phyloP scores from a whole-genome alignment of 257 asterid genomes.

The Petunia axillaris region DNA sequence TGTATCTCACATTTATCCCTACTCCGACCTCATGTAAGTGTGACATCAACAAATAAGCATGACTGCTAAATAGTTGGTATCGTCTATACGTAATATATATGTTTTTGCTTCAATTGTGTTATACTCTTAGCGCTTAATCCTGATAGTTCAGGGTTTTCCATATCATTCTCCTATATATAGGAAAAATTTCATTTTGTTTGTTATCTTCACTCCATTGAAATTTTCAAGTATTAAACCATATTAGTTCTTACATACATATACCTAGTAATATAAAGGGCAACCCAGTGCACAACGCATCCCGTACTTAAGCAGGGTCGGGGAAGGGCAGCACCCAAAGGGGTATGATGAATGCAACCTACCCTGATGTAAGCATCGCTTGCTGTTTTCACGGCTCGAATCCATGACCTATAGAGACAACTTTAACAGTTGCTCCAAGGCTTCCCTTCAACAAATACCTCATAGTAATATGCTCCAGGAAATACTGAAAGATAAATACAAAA shows the following conservation, averaged over 20 bases:
- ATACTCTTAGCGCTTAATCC: not conserved
- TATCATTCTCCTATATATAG: too few relatives aligned
- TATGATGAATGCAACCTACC: too few relatives aligned
- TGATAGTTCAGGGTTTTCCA: not conserved
- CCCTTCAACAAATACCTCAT: too few relatives aligned
- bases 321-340: too few relatives aligned
- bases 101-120: not conserved
- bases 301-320: too few relatives aligned
- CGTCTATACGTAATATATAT: not conserved
- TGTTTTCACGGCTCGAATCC: too few relatives aligned
- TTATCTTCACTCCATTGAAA: not conserved
- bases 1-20: not conserved
- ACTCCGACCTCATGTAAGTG: not conserved
- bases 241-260: not conserved
- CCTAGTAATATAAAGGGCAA: not conserved
- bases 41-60: not conserved
- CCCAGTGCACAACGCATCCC: too few relatives aligned
- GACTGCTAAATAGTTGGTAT: constrained; percentile 9
- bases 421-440: too few relatives aligned
- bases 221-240: not conserved
- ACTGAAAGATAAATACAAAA: too few relatives aligned
- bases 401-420: too few relatives aligned
- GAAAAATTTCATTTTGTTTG: not conserved
- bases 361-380: too few relatives aligned
- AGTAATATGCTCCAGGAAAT: too few relatives aligned